Conservation (phyloP, 2,329 filamentous ascomycete species). For the Alternaria arborescens region DNA sequence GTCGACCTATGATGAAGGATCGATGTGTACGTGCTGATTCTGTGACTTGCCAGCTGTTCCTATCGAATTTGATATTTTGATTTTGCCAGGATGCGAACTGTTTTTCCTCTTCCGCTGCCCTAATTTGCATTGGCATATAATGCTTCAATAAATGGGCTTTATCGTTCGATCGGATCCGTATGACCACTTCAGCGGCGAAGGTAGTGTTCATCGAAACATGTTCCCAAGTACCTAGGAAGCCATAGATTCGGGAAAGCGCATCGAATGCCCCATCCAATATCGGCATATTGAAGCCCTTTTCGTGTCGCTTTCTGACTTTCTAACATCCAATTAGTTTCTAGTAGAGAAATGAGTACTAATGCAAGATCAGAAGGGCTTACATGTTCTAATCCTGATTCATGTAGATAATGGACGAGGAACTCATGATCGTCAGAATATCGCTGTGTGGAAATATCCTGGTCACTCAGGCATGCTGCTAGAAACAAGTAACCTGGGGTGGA, state of each 20-base stretch:
- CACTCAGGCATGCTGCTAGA: neutral
- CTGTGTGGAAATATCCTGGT: neutral
- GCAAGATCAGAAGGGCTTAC: neutral
- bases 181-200: neutral
- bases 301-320: neutral
- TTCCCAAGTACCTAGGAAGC: neutral
- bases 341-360: neutral
- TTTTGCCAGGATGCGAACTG: neutral
- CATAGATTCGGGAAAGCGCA: neutral
- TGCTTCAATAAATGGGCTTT: neutral
- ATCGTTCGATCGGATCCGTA: neutral
- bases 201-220: neutral
- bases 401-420: neutral
- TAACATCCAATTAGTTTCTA: neutral
- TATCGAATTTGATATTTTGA: neutral
- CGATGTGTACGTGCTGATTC: neutral
- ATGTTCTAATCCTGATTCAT: slow-evolving; percentile 1
- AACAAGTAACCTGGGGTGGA: neutral
- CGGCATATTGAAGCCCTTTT: neutral
- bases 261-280: neutral
- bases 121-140: neutral
- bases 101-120: neutral
- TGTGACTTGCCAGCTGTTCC: neutral
- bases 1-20: neutral
- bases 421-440: neutral